Percentiles rank a stretch among this genome's conserved stretches.
These are phyloP conservation scores for Zymoseptoria tritici DNA, from an alignment of 2,329 filamentous ascomycete species.

Conservation along the genomic window DNA sequence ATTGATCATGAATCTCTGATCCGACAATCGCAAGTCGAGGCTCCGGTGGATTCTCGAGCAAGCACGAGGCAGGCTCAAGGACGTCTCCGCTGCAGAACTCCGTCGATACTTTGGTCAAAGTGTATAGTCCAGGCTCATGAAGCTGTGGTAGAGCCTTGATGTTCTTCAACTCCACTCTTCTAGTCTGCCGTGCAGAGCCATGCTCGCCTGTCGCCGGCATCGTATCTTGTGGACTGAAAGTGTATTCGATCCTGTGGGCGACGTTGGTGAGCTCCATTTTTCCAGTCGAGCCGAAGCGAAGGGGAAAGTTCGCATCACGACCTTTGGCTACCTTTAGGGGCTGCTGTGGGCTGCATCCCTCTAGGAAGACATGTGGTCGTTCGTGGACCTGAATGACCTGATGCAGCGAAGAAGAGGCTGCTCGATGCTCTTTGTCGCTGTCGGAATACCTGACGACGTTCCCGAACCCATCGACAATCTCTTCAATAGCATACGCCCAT, in stretches of 20 bases:
- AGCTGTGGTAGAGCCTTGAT: constrained; percentile 60
- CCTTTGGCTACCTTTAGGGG: constrained; percentile 80
- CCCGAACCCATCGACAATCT: constrained; percentile 84
- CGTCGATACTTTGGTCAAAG: constrained; percentile 69
- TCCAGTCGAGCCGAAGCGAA: constrained; percentile 60
- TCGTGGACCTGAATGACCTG: constrained; percentile 82
- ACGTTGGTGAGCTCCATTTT: constrained; percentile 51
- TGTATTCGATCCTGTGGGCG: constrained; percentile 68
- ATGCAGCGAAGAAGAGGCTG: constrained; percentile 50
- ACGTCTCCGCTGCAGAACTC: constrained; percentile 81
- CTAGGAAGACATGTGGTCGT: constrained; percentile 64
- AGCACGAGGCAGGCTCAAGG: constrained; percentile 86
- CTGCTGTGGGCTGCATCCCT: constrained; percentile 68
- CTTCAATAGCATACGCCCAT: constrained; percentile 86
- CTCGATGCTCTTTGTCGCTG: constrained; percentile 52
- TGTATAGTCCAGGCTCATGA: constrained; percentile 76
- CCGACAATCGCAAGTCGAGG: constrained; percentile 66
- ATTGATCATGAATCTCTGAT: constrained; percentile 88
- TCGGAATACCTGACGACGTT: constrained; percentile 72
- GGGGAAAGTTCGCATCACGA: constrained; percentile 58
- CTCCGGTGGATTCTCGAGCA: constrained; percentile 83
- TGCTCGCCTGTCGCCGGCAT: constrained; percentile 65
- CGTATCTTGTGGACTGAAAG: constrained; percentile 68
- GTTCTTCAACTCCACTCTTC: constrained; percentile 55
- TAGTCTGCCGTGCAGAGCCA: constrained; percentile 50